Conservation (phyloP, 176 grass and related monocot genomes). For the Aechmea fasciata region DNA sequence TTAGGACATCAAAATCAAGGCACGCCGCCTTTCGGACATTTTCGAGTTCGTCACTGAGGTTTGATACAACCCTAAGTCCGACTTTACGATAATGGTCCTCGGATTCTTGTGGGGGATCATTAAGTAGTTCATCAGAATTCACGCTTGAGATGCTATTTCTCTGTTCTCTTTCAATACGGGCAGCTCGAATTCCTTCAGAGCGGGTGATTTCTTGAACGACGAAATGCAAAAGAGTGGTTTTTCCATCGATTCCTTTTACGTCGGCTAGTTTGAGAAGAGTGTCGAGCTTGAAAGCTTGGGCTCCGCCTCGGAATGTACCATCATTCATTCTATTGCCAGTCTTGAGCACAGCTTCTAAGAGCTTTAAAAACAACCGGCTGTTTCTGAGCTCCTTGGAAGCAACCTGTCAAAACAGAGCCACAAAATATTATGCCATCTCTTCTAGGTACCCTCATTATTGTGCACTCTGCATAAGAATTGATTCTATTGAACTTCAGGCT, state of each 20-base stretch:
- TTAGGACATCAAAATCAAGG: constrained; percentile 59
- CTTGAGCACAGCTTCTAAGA: constrained; percentile 91
- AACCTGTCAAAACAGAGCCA: constrained; percentile 27
- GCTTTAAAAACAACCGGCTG: constrained; percentile 65
- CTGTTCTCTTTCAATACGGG: constrained; percentile 35
- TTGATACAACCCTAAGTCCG: constrained; percentile 58
- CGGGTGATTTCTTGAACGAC: constrained; percentile 70
- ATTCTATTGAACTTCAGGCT: no score
- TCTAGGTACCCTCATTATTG: no score
- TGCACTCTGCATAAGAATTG: no score
- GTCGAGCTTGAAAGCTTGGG: constrained; percentile 84
- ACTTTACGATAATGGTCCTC: constrained; percentile 56
- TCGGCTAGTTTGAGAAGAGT: constrained; percentile 76
- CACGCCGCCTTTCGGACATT: constrained; percentile 68
- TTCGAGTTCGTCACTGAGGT: constrained; percentile 51
- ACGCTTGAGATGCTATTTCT: constrained; percentile 17
- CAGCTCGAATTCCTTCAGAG: constrained; percentile 64
- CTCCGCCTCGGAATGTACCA: constrained; percentile 74
- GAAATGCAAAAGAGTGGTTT: constrained; percentile 87
- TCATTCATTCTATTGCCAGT: constrained; percentile 82
- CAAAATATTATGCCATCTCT: neutral
- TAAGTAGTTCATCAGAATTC: constrained; percentile 14
- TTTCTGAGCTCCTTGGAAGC: constrained; percentile 75
- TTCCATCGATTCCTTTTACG: constrained; percentile 73
- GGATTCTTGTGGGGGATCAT: constrained; percentile 25